Base-by-base conservation (phyloP, 2,329 filamentous ascomycete species). In the Colletotrichum spaethianum region DNA sequence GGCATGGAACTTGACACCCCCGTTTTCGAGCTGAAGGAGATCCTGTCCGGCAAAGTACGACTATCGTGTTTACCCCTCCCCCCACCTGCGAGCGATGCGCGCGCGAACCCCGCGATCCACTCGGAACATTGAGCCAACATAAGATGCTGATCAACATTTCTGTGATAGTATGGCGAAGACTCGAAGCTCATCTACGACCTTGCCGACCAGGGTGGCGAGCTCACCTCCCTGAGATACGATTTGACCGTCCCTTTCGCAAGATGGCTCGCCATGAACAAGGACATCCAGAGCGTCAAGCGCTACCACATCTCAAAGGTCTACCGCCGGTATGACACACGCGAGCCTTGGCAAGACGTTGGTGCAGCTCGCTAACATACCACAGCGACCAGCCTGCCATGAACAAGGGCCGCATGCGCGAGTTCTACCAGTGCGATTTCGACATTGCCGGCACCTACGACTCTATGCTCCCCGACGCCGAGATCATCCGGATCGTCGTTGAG, bases 361-460 rank as follows among this genome's bases (percentile, higher is more conserved):
- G 42, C 60, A 20, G 18, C 38, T 61, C 36, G 46, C 72, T 73
- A 92, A 75, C 85, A 46, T n/a, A 20, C 16, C 14, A 16, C 6
- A 69, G 93, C 79, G 93, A 94, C 80, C 92, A 94, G 81, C 93
- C 93, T 26, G 93, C 94, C 73, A 94, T 98, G 85, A 94, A 93
- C 74, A 96, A 97, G 81, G 96, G 95, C 63, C 91, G 95, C 65
- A 96, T 98, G 93, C 90, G 96, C 79, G 96, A 98, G 83, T 98
- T 98, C 83, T 98, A 97, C 85, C 95, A 98, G 83, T 98, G 95
- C 85, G 96, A 98, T 84, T 97, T 98, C 79, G 95, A 98, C 56
- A 96, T 98, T 83, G 95, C 95, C 16, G 95, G 95, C 73, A 86
- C 85, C 52, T 97, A 94, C 84, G 96, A 98, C 80, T 84, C 94